Base-by-base conservation (phyloP, 371 early-diverging fungal genomes). In the Mortierella sp. region DNA sequence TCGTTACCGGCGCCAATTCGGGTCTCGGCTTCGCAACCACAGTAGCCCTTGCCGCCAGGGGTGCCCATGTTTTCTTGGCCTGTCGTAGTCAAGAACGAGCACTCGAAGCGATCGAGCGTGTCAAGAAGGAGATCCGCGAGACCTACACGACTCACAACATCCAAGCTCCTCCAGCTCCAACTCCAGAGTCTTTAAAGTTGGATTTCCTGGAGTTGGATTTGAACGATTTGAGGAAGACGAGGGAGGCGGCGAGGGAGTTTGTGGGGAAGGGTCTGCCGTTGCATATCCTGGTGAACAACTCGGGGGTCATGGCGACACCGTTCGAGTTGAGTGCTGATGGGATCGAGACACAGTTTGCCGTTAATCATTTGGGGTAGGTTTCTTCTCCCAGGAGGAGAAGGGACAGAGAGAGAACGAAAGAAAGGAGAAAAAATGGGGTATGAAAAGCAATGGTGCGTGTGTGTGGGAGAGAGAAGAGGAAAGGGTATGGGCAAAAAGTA, bases 291-390 rank as follows among this genome's bases (percentile, higher is more conserved):
- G 74, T 95, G 10, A 91, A 89, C 72, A 92, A 93, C 67, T 91
- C 90, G 19, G 95, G 95, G 29, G 87, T 95, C 39, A 94, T 95
- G 94, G 78, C 80, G 22, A 80, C 87, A 22, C 95, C 96, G 0
- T 90, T 88, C 29, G 85, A 81, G 0, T 71, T 87, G 26, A 92
- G 95, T 13, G 81, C 83, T 41, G 95, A 96, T 78, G 94, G 93
- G n/a, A 83, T 92, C 39, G 95, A 96, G 85, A 76, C 87, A 55
- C 95, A 95, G 87, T 94, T 92, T 69, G 93, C 88, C 2, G 88
- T 90, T 34, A 96, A 97, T 86, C 96, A 96, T 69, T 79, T 96
- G 71, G 76, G 76, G n/a, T 92, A 37, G 29, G 9, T 26, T 26
- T 9, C n/a, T 29, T n/a, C n/a, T n/a, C n/a, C n/a, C n/a, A n/a